phyloP scores from a whole-genome alignment of 2,329 filamentous ascomycete species.

The Chrysoporthe deuterocubensis region DNA sequence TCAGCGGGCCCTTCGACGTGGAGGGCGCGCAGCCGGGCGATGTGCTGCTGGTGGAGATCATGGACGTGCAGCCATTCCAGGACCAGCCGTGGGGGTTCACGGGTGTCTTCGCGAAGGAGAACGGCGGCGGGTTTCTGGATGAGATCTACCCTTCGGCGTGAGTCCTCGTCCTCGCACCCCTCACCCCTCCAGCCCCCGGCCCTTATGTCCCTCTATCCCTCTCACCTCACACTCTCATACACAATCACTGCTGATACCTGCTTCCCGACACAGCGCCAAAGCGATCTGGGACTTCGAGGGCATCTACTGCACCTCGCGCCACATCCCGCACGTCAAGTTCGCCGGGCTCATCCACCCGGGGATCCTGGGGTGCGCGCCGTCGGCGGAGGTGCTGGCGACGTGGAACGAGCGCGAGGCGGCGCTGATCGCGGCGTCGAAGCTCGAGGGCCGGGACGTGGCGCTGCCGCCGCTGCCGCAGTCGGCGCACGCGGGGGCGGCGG shows the following conservation, averaged over 20 bases:
- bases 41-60: slow-evolving; percentile 84
- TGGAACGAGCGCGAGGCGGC: slow-evolving; percentile 87
- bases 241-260: background rate
- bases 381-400: slow-evolving; percentile 72
- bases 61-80: slow-evolving; percentile 87
- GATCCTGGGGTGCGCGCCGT: slow-evolving; percentile 88
- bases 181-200: background rate
- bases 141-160: slow-evolving; percentile 84
- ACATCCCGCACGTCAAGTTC: slow-evolving; percentile 87
- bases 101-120: slow-evolving; percentile 76
- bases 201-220: background rate
- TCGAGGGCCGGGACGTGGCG: slow-evolving; percentile 70
- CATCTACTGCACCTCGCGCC: slow-evolving; percentile 77
- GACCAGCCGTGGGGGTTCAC: slow-evolving; percentile 91
- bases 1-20: slow-evolving; percentile 87
- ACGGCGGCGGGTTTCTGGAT: slow-evolving; percentile 88
- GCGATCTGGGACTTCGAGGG: slow-evolving; percentile 63
- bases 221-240: background rate
- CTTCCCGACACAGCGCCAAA: slow-evolving; percentile 47
- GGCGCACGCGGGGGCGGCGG: slow-evolving; percentile 71
- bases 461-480: slow-evolving; percentile 74
- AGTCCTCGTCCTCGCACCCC: slow-evolving; percentile 34
- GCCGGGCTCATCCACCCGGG: slow-evolving; percentile 89
- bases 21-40: slow-evolving; percentile 85
- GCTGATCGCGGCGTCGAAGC: slow-evolving; percentile 70